phyloP scores from a whole-genome alignment of 2,329 filamentous ascomycete species.

The Colletotrichum costaricense region DNA sequence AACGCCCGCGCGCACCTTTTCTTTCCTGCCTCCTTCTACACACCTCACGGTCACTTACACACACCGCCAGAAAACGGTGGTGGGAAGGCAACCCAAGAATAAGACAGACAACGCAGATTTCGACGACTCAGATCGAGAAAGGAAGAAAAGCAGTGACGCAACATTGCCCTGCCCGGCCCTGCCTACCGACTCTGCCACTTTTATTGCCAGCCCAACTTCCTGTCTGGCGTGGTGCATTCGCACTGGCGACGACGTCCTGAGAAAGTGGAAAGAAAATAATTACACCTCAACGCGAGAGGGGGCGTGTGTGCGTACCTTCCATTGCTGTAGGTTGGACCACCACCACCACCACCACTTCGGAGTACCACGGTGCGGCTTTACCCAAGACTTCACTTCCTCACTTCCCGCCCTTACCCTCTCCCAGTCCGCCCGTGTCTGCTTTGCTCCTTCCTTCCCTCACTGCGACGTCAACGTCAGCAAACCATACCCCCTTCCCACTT shows the following conservation, averaged over 20 bases:
- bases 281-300: not conserved
- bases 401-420: not conserved
- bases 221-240: not conserved
- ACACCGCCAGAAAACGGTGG: slow-evolving; percentile 2
- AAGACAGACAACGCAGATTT: not conserved
- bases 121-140: not conserved
- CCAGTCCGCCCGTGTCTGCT: not conserved
- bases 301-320: slow-evolving; percentile 7
- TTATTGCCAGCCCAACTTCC: not conserved
- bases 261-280: slow-evolving; percentile 16
- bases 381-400: not conserved
- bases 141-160: not conserved
- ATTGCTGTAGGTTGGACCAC: not conserved
- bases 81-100: not conserved
- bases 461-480: slow-evolving; percentile 34
- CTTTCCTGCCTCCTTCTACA: not conserved
- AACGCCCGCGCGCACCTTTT: not conserved
- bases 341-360: no score
- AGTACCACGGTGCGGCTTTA: not conserved
- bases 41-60: not conserved
- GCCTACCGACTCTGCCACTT: not conserved
- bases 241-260: not conserved
- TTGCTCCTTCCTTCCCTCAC: slow-evolving; percentile 15
- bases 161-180: slow-evolving; percentile 11
- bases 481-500: not conserved